Evolutionary conservation across 129 eudicot species (phyloP).

Genomic region (Helianthus tuberosus): DNA sequence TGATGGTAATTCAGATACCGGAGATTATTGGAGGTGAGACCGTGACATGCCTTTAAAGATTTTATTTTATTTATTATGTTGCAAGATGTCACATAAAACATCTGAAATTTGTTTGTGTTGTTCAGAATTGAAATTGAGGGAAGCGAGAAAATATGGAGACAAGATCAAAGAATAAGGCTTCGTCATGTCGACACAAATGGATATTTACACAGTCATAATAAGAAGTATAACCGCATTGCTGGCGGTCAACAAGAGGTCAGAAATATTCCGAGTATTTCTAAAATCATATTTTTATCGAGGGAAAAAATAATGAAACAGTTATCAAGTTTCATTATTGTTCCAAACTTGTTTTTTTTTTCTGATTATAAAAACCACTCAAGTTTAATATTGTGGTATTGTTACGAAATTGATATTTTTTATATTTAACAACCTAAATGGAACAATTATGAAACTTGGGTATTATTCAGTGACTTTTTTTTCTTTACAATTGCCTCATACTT

Average conservation of each 20-base stretch:
- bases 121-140: slow-evolving; percentile 91
- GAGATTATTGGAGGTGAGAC: slow-evolving; percentile 94
- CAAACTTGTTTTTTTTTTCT: too few species aligned
- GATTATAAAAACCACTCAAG: too few species aligned
- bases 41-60: slow-evolving; percentile 2
- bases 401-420: too few species aligned
- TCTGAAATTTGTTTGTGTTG: slow-evolving; percentile 26
- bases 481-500: too few species aligned
- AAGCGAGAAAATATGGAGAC: slow-evolving; percentile 88
- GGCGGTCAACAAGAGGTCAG: slow-evolving; percentile 99
- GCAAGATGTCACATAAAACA: background rate
- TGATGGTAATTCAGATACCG: slow-evolving; percentile 84
- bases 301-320: background rate
- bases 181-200: slow-evolving; percentile 90
- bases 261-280: slow-evolving; percentile 1
- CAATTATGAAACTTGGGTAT: too few species aligned
- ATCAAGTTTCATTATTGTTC: too few species aligned
- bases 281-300: background rate
- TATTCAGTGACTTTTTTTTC: too few species aligned
- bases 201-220: slow-evolving; percentile 91
- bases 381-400: too few species aligned
- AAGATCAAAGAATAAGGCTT: slow-evolving; percentile 94
- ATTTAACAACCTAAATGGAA: too few species aligned
- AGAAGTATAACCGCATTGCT: slow-evolving; percentile 88
- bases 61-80: background rate